Evolutionary conservation across 495 filamentous ascomycete genomes (phyloP), one percentile per base, ranked within the genome.

Genomic region (Tricharina praecox): DNA sequence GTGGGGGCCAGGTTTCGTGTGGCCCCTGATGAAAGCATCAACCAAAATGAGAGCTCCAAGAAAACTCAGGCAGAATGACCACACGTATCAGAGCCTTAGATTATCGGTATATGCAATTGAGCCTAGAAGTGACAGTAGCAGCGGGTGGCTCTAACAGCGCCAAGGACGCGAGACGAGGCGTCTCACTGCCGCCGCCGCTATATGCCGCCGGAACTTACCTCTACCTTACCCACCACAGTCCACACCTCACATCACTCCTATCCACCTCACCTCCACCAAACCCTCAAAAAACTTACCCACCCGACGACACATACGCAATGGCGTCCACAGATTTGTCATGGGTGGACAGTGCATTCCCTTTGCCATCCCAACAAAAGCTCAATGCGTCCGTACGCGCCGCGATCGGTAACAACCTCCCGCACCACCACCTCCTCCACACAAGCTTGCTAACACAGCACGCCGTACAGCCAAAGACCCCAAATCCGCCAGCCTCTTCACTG

Each of bases 261-360:
- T 32, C 28, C 28, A 32, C 28, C 5, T 5, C 28, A 32, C 28
- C 28, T 5, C 28, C 5, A 32, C 28, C 5, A 32, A 5, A 32
- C 28, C 28, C 13, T 5, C 28, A 32, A 5, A 5, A 5, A 32
- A 32, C 28, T 32, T n/a, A n/a, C 28, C 13, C 28, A 13, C 18
- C 34, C 34, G 8, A 37, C 16, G 18, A 30, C 23, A 30, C 33
- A 23, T 11, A 10, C 13, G 33, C 10, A 30, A 46, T 46, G 43
- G 4, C 24, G n/a, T 3, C 54, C 50, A 45, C 50, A 0, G 56
- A 62, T 45, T 49, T 47, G 16, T 39, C 54, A 20, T 59, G 56
- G 56, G 37, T 59, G 40, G 56, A 59, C 35, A 40, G 40, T 16
- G 56, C 56, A n/a, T 59, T 59, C 49, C 56, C 56, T 11, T 45